Evolutionary conservation across 2,329 filamentous ascomycete genomes (phyloP).

Genomic region (Epichloe sibirici): DNA sequence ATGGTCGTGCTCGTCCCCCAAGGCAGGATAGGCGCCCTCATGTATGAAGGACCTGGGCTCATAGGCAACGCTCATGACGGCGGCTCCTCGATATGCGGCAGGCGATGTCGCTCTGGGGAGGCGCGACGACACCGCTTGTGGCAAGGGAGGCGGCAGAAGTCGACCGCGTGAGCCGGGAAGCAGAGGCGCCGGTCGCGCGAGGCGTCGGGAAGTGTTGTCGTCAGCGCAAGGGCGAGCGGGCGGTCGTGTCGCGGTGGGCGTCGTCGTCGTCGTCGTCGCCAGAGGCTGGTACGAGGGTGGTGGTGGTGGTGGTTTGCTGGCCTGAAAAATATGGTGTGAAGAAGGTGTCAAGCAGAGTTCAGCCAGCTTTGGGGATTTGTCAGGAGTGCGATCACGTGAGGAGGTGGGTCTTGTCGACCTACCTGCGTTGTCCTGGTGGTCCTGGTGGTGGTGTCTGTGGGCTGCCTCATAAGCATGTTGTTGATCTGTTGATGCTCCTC

Average conservation of each 20-base stretch:
- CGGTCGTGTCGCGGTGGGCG: not conserved
- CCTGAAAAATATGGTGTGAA: slow-evolving; percentile 17
- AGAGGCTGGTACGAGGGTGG: slow-evolving; percentile 4
- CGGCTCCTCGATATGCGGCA: slow-evolving; percentile 10
- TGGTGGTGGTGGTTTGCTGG: slow-evolving; percentile 11
- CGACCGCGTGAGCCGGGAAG: slow-evolving; percentile 2
- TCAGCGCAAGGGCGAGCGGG: not conserved
- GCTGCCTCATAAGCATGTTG: not conserved
- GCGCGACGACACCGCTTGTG: slow-evolving; percentile 6
- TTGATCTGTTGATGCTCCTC: not conserved
- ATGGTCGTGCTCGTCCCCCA: slow-evolving; percentile 32
- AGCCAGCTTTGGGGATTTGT: slow-evolving; percentile 4
- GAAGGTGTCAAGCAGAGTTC: slow-evolving; percentile 10
- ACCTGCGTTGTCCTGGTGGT: not conserved
- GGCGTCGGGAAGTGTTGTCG: not conserved
- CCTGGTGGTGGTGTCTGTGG: not conserved
- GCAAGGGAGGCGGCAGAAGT: slow-evolving; percentile 5
- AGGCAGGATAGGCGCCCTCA: slow-evolving; percentile 34
- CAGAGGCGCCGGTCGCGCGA: slow-evolving; percentile 6
- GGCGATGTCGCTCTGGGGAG: slow-evolving; percentile 7
- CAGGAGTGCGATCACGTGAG: slow-evolving; percentile 2
- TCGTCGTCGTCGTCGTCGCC: not conserved
- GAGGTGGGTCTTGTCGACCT: not conserved
- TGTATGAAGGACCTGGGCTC: slow-evolving; percentile 37
- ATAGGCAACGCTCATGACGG: slow-evolving; percentile 39